Evolutionary conservation across 2,329 filamentous ascomycete species (phyloP).

Genomic region (Exophiala bonariae): DNA sequence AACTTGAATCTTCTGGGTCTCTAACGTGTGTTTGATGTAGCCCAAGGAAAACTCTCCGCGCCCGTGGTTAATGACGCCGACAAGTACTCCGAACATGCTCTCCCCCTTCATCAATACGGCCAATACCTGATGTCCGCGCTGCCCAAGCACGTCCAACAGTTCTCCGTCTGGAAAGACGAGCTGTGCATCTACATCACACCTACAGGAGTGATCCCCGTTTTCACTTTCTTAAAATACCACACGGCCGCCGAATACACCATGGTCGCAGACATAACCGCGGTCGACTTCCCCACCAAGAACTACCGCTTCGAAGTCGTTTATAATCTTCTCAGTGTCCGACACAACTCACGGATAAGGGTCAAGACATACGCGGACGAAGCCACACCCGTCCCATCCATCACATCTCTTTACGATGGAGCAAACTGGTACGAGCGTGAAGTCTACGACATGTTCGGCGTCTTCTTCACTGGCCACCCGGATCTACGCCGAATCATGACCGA

Average conservation of each 20-base stretch:
- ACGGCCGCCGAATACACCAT: conserved; percentile 96
- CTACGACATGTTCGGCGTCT: conserved; percentile 96
- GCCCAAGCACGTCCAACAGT: conserved; percentile 98
- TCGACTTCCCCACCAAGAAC: conserved; percentile 93
- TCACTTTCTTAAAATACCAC: conserved; percentile 96
- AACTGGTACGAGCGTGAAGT: conserved; percentile 99
- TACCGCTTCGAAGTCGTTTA: conserved; percentile 98
- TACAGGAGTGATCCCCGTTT: conserved; percentile 82
- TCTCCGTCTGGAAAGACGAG: conserved; percentile 99
- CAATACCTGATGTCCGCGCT: conserved; percentile 95
- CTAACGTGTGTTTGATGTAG: conserved; percentile 32
- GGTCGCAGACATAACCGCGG: conserved; percentile 86
- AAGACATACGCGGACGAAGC: conserved; percentile 99
- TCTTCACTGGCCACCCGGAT: conserved; percentile 94
- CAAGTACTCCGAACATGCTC: conserved; percentile 84
- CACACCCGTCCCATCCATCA: conserved; percentile 86
- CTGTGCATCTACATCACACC: conserved; percentile 91
- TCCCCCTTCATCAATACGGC: conserved; percentile 89
- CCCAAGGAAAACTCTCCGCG: conserved; percentile 65
- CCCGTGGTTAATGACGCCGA: conserved; percentile 89
- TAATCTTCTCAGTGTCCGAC: conserved; percentile 91
- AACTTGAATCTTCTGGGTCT: too few relatives aligned
- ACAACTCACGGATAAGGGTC: conserved; percentile 94
- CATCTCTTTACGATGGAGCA: conserved; percentile 84
- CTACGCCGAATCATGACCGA: conserved; percentile 98